Base-by-base conservation (phyloP, 2,329 filamentous ascomycete genomes). In the Cercospora nicotianae region DNA sequence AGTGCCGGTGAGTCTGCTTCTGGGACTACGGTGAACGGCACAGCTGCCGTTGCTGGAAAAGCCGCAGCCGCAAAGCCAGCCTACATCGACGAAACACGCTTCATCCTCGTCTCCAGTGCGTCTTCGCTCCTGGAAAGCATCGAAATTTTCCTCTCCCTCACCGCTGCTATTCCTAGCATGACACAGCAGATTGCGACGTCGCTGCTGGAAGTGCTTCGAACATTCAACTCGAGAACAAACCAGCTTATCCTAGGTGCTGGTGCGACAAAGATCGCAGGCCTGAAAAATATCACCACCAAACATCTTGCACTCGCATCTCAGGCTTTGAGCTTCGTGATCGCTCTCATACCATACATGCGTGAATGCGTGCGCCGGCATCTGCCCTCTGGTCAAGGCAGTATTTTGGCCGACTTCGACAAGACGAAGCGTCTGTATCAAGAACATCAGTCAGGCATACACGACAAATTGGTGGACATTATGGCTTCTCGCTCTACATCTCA, bases 221-320 rank as follows among this genome's bases (percentile, higher is more conserved):
- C 96, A 3, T 99, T 98, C 85, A 97, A 99, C 79, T 97, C 93
- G 2, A 90, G 95, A 20, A 94, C 94, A 67, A 96, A 91, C n/a
- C 95, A 99, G 78, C 87, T 99, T 67, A 97, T 99, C 71, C 88
- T 99, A 6, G 95, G 95, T 1, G 95, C 95, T 1, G 95, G 95
- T 4, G 95, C 95, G 3, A 97, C 92, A 5, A 86, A 89, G 39
- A 93, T 91, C 26, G 95, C 94, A 1, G 94, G 94, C 0, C 83
- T 99, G 20, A 97, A 93, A 78, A 97, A 97, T 76, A 99, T 99
- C 78, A 97, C 92, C 0, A 97, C 95, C 0, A 95, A 95, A 75
- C 94, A 99, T 80, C 86, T 99, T 1, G 94, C 95, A 0, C 87
- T 98, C 18, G 94, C 95, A 2, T 94, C 91, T 0, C 94, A 97